phyloP scores from a whole-genome alignment of 306 rosid genomes.

The Luffa acutangula region DNA sequence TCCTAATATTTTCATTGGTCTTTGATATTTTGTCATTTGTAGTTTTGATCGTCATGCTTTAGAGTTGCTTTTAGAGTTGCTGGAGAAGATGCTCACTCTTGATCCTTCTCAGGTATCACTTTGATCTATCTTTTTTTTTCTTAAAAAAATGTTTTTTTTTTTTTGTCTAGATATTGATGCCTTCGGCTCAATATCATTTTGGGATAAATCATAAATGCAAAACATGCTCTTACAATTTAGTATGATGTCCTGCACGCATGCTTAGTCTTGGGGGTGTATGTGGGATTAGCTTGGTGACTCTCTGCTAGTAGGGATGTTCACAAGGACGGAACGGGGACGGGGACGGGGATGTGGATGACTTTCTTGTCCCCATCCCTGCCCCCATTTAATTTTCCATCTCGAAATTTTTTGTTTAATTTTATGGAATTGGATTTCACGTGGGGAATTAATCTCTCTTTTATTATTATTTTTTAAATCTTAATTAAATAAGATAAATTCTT shows the following conservation, averaged over 20 bases:
- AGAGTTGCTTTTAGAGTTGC: conserved; percentile 34
- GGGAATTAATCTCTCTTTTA: not conserved
- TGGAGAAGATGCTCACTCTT: conserved; percentile 40
- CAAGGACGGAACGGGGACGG: too few relatives aligned
- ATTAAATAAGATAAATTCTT: not conserved
- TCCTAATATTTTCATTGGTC: not conserved
- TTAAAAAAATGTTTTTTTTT: too few relatives aligned
- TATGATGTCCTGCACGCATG: not conserved
- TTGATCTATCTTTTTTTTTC: not conserved
- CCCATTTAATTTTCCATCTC: not conserved
- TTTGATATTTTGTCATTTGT: not conserved
- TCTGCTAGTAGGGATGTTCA: not conserved
- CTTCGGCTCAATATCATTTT: not conserved
- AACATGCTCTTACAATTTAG: not conserved
- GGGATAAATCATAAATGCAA: not conserved
- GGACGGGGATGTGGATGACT: not conserved
- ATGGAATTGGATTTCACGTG: not conserved
- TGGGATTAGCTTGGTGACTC: not conserved
- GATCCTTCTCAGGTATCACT: conserved; percentile 41
- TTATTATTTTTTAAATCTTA: not conserved
- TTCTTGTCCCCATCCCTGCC: not conserved
- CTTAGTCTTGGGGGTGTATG: not conserved
- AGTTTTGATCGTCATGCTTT: conserved; percentile 47
- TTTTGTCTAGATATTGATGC: not conserved
- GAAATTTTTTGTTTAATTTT: not conserved